Evolutionary conservation across 2,329 filamentous ascomycete genomes (phyloP), one percentile per base, ranked within the genome.

Genomic region (Zymoseptoria crescenta): DNA sequence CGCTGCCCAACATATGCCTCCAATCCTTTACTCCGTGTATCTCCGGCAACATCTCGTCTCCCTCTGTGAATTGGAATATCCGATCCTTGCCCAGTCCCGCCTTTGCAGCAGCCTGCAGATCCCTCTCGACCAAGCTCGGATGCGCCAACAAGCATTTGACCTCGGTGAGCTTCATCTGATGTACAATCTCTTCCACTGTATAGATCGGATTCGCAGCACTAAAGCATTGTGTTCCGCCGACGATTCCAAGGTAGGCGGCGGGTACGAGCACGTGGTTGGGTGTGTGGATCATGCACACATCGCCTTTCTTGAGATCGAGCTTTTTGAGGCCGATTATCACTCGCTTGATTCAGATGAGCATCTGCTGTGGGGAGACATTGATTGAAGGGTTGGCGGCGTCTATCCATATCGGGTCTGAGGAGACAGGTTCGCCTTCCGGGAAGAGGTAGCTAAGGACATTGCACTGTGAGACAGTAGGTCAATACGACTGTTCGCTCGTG

Each of bases 201-300:
- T 77, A 79, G 0, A 79, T 75, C 0, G 81, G 75, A 49, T 77
- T 81, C 0, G 80, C 81, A 2, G 81, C 79, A 6, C 77, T 83
- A 69, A 84, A 84, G 21, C 80, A 75, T 59, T 74, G 77, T 2
- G 80, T 80, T 21, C 76, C 75, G 0, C 81, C 81, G 1, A 81
- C 77, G 48, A 81, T 77, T 2, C 79, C 81, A 4, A 83, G 71
- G 64, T 82, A 83, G 13, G 79, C 78, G 3, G 79, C 78, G 0
- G 81, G 81, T 1, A 83, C 76, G 62, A 80, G 81, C 48, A 84
- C 77, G 61, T 82, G 79, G 65, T 83, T 84, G 1, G 78, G 76
- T 0, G 79, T 79, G 64, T 79, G 81, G 50, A 82, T 75, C 74
- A 83, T 75, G 30, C 82, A 78, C 1, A 81, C 79, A 55, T 83